Evolutionary conservation across 225 moss, liverwort and hornwort genomes (phyloP).

Genomic region (Straminergon stramineum): DNA sequence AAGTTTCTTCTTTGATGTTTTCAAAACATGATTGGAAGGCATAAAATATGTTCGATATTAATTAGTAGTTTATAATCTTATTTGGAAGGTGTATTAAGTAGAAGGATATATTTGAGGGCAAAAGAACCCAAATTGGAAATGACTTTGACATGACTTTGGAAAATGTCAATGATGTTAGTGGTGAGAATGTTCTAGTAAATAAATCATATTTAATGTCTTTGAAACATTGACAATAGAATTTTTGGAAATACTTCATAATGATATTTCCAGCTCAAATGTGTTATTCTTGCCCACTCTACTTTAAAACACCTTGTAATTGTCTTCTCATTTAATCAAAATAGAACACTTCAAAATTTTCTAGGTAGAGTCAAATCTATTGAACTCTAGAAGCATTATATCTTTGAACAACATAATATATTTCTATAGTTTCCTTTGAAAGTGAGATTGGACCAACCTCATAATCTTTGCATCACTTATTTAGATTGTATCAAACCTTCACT

Average conservation of each 20-base stretch:
- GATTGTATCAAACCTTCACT: neutral
- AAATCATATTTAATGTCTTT: neutral
- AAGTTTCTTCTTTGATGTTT: neutral
- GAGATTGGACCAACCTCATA: neutral
- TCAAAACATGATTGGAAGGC: neutral
- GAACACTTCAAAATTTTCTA: too few relatives aligned
- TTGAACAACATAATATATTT: too few relatives aligned
- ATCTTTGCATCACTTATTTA: too few relatives aligned
- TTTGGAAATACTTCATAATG: accelerated
- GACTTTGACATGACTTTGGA: neutral
- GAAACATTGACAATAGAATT: neutral
- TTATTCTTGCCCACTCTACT: neutral
- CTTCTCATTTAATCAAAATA: neutral
- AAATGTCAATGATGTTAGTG: neutral
- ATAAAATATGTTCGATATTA: too few relatives aligned
- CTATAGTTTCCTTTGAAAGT: accelerated
- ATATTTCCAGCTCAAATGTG: neutral
- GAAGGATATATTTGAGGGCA: accelerated
- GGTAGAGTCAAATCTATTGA: neutral
- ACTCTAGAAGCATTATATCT: neutral
- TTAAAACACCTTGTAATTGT: neutral
- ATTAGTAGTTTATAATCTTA: too few relatives aligned
- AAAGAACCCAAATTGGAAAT: neutral
- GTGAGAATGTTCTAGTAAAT: accelerated
- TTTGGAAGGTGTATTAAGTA: neutral